phyloP scores from a whole-genome alignment of 148 eudicot species.

The Oxyria digyna region DNA sequence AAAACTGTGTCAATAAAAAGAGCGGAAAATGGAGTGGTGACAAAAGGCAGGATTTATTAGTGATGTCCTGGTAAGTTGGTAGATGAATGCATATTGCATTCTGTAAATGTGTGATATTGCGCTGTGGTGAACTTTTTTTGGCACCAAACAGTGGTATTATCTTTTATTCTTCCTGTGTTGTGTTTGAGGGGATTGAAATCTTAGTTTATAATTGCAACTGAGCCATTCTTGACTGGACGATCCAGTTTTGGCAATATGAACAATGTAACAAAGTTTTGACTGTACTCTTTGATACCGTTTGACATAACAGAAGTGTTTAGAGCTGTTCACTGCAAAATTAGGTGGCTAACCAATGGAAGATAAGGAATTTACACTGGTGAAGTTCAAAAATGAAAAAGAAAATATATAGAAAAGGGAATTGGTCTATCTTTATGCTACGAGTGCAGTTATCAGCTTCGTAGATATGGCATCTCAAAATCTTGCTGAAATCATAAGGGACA shows the following conservation, averaged over 20 bases:
- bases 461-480: too few species aligned
- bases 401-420: too few species aligned
- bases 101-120: slow-evolving; percentile 8
- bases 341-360: too few species aligned
- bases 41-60: background rate
- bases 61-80: background rate
- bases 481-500: too few species aligned
- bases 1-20: background rate
- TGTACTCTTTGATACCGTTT: background rate
- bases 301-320: background rate
- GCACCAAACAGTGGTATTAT: background rate
- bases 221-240: background rate
- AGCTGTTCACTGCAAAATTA: background rate
- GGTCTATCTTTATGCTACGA: too few species aligned
- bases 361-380: too few species aligned
- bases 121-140: background rate
- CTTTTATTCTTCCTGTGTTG: background rate
- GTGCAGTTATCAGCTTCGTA: too few species aligned
- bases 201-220: background rate
- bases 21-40: background rate
- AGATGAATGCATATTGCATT: background rate
- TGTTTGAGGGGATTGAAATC: background rate
- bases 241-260: background rate
- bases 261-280: slow-evolving; percentile 4
- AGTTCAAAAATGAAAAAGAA: too few species aligned